phyloP scores from a whole-genome alignment of 768 basidiomycete genomes.

The Glaciozyma antarctica region DNA sequence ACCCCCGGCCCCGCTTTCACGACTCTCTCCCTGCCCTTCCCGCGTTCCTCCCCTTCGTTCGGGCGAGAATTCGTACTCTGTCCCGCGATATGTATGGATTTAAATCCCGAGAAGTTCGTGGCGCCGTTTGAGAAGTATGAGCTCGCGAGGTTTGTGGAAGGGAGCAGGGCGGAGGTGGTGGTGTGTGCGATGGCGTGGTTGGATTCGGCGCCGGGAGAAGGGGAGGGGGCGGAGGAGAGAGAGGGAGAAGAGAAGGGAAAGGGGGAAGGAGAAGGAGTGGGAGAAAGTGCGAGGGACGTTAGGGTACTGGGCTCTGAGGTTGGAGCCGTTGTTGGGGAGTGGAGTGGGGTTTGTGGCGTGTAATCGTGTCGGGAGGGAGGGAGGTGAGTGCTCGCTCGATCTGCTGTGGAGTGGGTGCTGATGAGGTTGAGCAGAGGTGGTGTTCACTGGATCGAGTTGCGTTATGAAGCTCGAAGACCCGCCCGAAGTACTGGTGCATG shows the following conservation, averaged over 20 bases:
- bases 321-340: slow-evolving; percentile 22
- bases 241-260: too few species aligned
- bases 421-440: background rate
- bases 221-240: background rate
- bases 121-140: slow-evolving; percentile 24
- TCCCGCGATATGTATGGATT: slow-evolving; percentile 35
- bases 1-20: slow-evolving; percentile 12
- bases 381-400: slow-evolving; percentile 10
- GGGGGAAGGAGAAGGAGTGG: slow-evolving; percentile 11
- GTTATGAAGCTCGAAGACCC: slow-evolving; percentile 13
- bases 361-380: slow-evolving; percentile 32
- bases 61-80: slow-evolving; percentile 6
- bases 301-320: slow-evolving; percentile 28
- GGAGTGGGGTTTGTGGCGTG: slow-evolving; percentile 23
- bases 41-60: background rate
- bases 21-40: slow-evolving; percentile 15
- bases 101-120: slow-evolving; percentile 24
- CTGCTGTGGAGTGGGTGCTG: background rate
- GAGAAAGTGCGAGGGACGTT: slow-evolving; percentile 15
- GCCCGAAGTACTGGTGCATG: slow-evolving; percentile 17
- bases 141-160: slow-evolving; percentile 13
- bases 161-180: slow-evolving; percentile 16
- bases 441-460: slow-evolving; percentile 33
- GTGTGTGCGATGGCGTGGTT: slow-evolving; percentile 27
- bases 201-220: slow-evolving; percentile 11